Conservation (phyloP, 73 alveolate species). For the Tetrahymena elliotti region DNA sequence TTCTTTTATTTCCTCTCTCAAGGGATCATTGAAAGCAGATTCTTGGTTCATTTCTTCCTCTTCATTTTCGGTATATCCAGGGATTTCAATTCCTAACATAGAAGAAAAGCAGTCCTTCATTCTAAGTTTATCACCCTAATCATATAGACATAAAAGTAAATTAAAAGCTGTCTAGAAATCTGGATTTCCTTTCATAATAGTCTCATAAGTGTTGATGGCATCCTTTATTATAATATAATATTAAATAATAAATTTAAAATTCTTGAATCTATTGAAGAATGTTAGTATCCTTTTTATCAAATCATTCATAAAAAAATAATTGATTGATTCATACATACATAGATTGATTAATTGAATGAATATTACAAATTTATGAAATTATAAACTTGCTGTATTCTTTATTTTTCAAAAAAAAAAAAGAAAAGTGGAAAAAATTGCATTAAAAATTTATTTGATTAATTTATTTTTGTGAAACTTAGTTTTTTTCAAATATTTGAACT, state of each 20-base stretch:
- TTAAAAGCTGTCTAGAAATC: constrained; percentile 80
- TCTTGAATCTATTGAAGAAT: background rate
- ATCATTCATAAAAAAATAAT: too few species aligned
- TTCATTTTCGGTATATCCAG: constrained; percentile 85
- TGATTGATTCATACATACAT: too few species aligned
- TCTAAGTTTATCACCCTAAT: constrained; percentile 80
- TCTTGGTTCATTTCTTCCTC: constrained; percentile 53
- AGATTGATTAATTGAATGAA: background rate
- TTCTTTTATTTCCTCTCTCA: constrained; percentile 85
- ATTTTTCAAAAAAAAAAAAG: constrained; percentile 43
- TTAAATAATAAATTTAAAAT: background rate
- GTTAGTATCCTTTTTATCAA: background rate
- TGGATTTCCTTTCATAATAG: constrained; percentile 65
- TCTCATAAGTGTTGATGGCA: constrained; percentile 84
- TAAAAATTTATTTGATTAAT: background rate
- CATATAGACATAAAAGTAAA: constrained; percentile 82
- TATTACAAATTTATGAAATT: background rate
- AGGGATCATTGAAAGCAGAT: constrained; percentile 67
- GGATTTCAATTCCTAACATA: constrained; percentile 77
- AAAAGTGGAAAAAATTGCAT: constrained; percentile 27
- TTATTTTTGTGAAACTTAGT: constrained; percentile 49
- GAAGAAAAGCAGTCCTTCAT: constrained; percentile 71
- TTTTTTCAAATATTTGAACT: constrained; percentile 48
- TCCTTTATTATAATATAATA: constrained; percentile 31
- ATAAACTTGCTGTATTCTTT: constrained; percentile 41